Evolutionary conservation across 352 stramenopile species (phyloP).

Genomic region (Phytophthora chlamydospora): DNA sequence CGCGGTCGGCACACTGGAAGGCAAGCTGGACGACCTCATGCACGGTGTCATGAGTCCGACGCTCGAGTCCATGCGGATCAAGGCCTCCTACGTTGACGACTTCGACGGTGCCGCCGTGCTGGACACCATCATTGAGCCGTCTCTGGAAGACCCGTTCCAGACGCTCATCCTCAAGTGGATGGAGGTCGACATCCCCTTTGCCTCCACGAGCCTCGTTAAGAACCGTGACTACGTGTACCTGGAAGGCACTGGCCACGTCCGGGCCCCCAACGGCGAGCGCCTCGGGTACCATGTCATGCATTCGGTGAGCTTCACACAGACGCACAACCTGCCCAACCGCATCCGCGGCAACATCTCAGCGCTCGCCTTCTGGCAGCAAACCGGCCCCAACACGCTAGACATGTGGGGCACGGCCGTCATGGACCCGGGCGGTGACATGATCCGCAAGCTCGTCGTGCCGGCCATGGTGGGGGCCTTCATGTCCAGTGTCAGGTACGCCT

Average conservation of each 20-base stretch:
- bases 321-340: slow-evolving; percentile 15
- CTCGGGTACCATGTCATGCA: slow-evolving; percentile 34
- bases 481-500: slow-evolving; percentile 21
- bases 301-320: slow-evolving; percentile 32
- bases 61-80: slow-evolving; percentile 22
- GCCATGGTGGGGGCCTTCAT: slow-evolving; percentile 16
- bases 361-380: slow-evolving; percentile 24
- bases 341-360: slow-evolving; percentile 26
- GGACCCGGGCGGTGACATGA: slow-evolving; percentile 20
- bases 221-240: slow-evolving; percentile 31
- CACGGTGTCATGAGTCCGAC: slow-evolving; percentile 25
- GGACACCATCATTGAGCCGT: slow-evolving; percentile 4
- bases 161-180: slow-evolving; percentile 27
- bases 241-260: slow-evolving; percentile 24
- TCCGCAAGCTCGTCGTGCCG: slow-evolving; percentile 16
- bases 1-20: slow-evolving; percentile 14
- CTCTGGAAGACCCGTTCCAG: slow-evolving; percentile 1
- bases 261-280: slow-evolving; percentile 15
- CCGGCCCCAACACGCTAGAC: slow-evolving; percentile 20
- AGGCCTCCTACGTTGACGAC: slow-evolving; percentile 21
- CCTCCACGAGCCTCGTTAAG: slow-evolving; percentile 8
- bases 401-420: slow-evolving; percentile 24
- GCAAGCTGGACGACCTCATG: slow-evolving; percentile 26
- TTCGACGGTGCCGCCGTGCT: slow-evolving; percentile 14
- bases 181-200: slow-evolving; percentile 13